Evolutionary conservation across 2,329 filamentous ascomycete species (phyloP).

Genomic region (Aspergillus clavatus): DNA sequence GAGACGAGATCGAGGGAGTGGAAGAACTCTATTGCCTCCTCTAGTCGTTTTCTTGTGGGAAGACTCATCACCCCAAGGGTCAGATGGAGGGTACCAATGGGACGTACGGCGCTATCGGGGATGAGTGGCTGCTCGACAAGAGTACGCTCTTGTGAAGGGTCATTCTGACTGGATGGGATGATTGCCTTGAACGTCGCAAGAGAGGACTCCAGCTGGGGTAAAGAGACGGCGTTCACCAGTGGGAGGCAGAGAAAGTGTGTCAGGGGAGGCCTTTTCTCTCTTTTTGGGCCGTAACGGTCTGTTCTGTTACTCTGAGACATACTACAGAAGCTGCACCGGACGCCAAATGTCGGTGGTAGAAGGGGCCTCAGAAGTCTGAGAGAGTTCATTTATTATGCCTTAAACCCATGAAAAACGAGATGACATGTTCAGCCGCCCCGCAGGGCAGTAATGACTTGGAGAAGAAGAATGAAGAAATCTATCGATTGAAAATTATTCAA

Average conservation of each 20-base stretch:
- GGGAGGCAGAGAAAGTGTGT: constrained; percentile 50
- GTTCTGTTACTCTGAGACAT: constrained; percentile 6
- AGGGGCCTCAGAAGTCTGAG: constrained; percentile 3
- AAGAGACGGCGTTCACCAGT: constrained; percentile 58
- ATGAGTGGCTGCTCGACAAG: constrained; percentile 44
- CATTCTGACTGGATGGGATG: constrained; percentile 33
- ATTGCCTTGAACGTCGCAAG: constrained; percentile 59
- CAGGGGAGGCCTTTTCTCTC: constrained; percentile 29
- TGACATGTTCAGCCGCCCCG: neutral
- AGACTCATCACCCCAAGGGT: constrained; percentile 85
- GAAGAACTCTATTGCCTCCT: constrained; percentile 45
- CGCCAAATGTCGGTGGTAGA: neutral
- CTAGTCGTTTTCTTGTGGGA: constrained; percentile 45
- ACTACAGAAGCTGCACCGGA: neutral
- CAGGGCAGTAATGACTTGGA: neutral
- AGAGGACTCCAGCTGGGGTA: constrained; percentile 60
- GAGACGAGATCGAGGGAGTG: constrained; percentile 41
- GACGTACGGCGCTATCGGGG: constrained; percentile 65
- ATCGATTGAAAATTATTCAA: too few relatives aligned
- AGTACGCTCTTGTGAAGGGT: constrained; percentile 22
- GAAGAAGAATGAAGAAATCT: too few relatives aligned
- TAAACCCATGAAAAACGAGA: neutral
- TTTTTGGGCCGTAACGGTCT: constrained; percentile 3
- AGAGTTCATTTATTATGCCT: constrained; percentile 4
- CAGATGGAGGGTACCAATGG: constrained; percentile 74